phyloP scores from a whole-genome alignment of 1,284 basidiomycete species.

The Anthracocystis panici-leucophaei region DNA sequence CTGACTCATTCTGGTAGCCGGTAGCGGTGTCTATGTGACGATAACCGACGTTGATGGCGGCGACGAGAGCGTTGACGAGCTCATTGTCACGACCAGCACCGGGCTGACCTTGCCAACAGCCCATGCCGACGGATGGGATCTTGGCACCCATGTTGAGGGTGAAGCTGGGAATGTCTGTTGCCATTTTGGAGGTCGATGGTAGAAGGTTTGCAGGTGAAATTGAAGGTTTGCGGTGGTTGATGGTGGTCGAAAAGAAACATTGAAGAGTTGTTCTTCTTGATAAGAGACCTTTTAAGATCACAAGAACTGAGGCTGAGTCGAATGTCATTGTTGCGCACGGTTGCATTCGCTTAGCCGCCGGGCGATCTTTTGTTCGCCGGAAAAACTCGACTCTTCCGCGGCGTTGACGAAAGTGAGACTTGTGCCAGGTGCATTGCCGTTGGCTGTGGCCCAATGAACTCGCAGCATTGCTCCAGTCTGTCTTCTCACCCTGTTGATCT shows the following conservation, averaged over 20 bases:
- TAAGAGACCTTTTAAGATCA: neutral
- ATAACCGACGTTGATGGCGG: constrained; percentile 51
- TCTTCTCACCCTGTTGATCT: no score
- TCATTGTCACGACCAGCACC: constrained; percentile 35
- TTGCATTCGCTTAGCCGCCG: no score
- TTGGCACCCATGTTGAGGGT: constrained; percentile 53
- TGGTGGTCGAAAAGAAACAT: neutral
- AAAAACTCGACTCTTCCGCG: no score
- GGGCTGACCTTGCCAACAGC: constrained; percentile 54
- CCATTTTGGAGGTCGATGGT: constrained; percentile 16
- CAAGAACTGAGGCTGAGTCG: neutral
- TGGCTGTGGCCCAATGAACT: no score
- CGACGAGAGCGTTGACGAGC: constrained; percentile 30
- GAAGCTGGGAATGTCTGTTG: constrained; percentile 43
- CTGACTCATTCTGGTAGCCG: constrained; percentile 78
- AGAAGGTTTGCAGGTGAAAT: neutral
- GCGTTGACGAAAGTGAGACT: no score
- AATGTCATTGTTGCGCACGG: no score
- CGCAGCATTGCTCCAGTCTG: no score
- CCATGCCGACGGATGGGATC: constrained; percentile 59
- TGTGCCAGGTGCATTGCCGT: no score
- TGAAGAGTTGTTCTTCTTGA: neutral
- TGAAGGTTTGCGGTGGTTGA: neutral
- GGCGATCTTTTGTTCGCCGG: no score
- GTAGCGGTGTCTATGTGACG: constrained; percentile 59